Base-by-base conservation (phyloP, 345 rosid species). In the Isatis tinctoria region DNA sequence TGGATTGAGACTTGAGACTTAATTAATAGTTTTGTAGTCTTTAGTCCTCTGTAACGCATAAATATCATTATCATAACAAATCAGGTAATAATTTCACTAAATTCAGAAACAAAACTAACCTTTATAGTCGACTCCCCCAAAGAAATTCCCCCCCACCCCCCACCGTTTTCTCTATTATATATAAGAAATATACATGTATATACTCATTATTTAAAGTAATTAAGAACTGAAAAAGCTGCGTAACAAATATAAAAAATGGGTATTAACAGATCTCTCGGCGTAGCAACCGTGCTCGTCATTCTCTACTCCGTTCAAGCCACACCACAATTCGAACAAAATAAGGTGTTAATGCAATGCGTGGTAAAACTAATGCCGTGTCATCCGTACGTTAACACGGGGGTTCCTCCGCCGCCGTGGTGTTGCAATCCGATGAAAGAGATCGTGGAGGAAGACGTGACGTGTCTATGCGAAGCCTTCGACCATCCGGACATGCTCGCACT, bases 311-410 rank as follows among this genome's bases (percentile, higher is more conserved):
- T 57, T 37, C 65, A 56, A 63, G 65, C 13, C 9, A n/a, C 20
- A 36, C 9, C 75, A 48, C 67, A 44, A 45, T 0, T 64, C 9
- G 65, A 51, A 35, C 67, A 39, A n/a, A 52, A 10, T 6, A 1
- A 51, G 14, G 35, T 39, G 8, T 41, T 79, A 18, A 18, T 72
- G 80, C 22, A 63, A 4, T 88, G 96, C 54, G 10, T 86, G 63
- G 47, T 58, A 30, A 80, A 75, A 53, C 61, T 90, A 16, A 22
- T 88, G 12, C 91, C 93, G 0, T 90, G 93, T 78, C 67, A 74
- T 27, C 75, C 82, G 0, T 84, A 60, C 68, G 41, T 83, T 32
- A 72, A 66, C 37, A 73, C 82, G 1, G 2, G 43, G 1, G 4
- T n/a, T 47, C 52, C 80, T 64, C 32, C 76, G 3, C 82, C 88